Percentiles rank a stretch among this genome's conserved stretches.
These are phyloP conservation scores for Byssothecium circinans DNA, from an alignment of 2,329 filamentous ascomycete species.

Conservation along the genomic window DNA sequence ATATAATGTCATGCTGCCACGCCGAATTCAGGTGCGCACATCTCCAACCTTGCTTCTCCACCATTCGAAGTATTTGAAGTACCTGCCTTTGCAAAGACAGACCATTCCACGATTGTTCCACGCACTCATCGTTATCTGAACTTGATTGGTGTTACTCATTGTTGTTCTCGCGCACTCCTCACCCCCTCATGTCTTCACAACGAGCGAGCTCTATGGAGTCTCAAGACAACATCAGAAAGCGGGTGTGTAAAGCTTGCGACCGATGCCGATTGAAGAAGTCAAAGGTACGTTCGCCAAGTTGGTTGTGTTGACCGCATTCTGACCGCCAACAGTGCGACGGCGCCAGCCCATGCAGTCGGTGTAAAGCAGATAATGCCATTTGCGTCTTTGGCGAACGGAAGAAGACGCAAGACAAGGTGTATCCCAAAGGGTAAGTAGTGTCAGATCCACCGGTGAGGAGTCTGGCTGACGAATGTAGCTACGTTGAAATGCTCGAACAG, in stretches of 20 bases:
- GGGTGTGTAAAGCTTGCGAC: conserved; percentile 69
- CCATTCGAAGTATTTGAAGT: conserved; percentile 12
- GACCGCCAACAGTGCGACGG: conserved; percentile 58
- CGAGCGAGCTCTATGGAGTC: conserved; percentile 44
- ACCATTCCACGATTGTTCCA: conserved; percentile 7
- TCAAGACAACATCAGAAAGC: conserved; percentile 58
- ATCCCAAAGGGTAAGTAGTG: conserved; percentile 64
- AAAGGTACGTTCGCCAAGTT: conserved; percentile 52
- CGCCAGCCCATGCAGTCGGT: conserved; percentile 62
- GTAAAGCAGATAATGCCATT: conserved; percentile 65
- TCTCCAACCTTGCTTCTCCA: conserved; percentile 21
- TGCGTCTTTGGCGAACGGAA: conserved; percentile 68
- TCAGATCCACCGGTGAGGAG: background rate
- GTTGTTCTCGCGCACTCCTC: conserved; percentile 5
- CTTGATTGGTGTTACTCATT: conserved; percentile 1
- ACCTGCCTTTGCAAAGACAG: conserved; percentile 2
- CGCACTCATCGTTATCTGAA: conserved; percentile 7
- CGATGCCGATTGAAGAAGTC: conserved; percentile 68
- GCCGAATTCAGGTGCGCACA: conserved; percentile 31
- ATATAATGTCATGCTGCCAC: conserved; percentile 41
- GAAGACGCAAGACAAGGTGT: conserved; percentile 67
- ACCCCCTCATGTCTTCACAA: conserved; percentile 35
- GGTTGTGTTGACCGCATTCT: conserved; percentile 1
- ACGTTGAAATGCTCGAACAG: conserved; percentile 68
- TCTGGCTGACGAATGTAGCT: conserved; percentile 45